Evolutionary conservation across 1,139 yeast genomes (phyloP).

Genomic region (Eremothecium gossypii): DNA sequence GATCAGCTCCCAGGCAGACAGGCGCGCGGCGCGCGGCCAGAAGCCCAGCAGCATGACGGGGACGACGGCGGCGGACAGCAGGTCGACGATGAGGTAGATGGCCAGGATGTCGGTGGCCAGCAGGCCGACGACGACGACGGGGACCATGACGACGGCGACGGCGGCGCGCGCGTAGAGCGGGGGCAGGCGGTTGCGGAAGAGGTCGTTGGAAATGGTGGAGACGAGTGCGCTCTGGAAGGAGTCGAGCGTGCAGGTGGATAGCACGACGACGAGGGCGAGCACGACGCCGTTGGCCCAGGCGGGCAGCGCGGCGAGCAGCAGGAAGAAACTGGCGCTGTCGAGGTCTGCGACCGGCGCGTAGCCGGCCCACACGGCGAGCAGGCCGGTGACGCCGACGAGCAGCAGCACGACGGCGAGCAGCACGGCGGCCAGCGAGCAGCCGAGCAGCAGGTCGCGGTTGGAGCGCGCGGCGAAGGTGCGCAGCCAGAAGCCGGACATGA

Average conservation of each 20-base stretch:
- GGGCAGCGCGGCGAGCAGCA: conserved; percentile 66
- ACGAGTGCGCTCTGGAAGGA: conserved; percentile 84
- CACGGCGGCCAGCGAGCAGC: conserved; percentile 65
- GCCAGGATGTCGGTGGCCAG: conserved; percentile 76
- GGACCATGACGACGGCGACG: conserved; percentile 70
- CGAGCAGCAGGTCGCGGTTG: conserved; percentile 65
- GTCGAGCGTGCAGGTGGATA: conserved; percentile 86
- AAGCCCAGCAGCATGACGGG: conserved; percentile 83
- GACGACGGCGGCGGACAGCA: conserved; percentile 76
- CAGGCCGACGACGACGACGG: conserved; percentile 75
- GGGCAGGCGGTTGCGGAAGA: conserved; percentile 72
- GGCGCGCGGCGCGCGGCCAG: conserved; percentile 41
- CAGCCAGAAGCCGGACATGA: conserved; percentile 88
- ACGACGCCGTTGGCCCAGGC: conserved; percentile 81
- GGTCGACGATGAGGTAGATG: conserved; percentile 83
- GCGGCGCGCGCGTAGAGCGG: conserved; percentile 59
- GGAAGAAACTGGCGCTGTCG: conserved; percentile 55
- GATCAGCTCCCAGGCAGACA: conserved; percentile 76
- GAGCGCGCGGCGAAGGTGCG: conserved; percentile 84
- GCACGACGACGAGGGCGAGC: conserved; percentile 57
- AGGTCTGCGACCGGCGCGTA: conserved; percentile 51
- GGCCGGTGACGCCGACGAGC: conserved; percentile 73
- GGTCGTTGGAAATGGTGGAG: conserved; percentile 79
- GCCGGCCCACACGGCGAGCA: conserved; percentile 87
- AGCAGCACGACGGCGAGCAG: conserved; percentile 56